Percentiles rank a stretch among this genome's conserved stretches.
phyloP scores from a whole-genome alignment of 225 moss, liverwort and hornwort species.

The Sphagnum tenellum region DNA sequence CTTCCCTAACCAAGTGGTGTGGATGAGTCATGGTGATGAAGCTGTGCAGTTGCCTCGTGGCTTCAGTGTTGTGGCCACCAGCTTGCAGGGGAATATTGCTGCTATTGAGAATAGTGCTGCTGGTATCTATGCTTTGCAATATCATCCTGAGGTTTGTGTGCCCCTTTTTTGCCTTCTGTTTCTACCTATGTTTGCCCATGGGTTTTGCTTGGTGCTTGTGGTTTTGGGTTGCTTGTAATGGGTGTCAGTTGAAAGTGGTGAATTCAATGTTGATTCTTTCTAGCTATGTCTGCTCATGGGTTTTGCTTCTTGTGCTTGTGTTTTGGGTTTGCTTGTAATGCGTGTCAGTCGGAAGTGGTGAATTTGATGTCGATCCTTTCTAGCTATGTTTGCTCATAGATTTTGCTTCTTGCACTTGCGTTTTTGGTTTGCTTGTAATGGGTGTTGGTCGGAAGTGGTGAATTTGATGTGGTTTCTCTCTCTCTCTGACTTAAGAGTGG shows the following conservation, averaged over 20 bases:
- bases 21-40: constrained; percentile 98
- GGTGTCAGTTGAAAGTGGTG: no score
- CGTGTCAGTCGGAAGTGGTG: neutral
- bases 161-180: neutral
- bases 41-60: constrained; percentile 64
- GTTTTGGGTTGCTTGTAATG: no score
- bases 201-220: no score
- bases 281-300: no score
- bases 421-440: neutral
- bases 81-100: constrained; percentile 61
- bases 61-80: constrained; percentile 62
- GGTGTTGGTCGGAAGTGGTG: neutral
- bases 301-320: no score
- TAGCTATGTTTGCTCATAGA: no score
- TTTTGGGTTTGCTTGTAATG: neutral
- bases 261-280: no score
- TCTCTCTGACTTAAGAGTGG: neutral
- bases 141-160: constrained; percentile 73
- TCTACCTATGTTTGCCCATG: no score
- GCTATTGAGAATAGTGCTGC: constrained; percentile 66
- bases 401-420: no score
- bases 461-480: neutral
- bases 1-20: constrained; percentile 50
- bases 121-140: constrained; percentile 70
- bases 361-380: no score